phyloP scores from a whole-genome alignment of 495 filamentous ascomycete species.

The Hypomontagnella monticulosa region DNA sequence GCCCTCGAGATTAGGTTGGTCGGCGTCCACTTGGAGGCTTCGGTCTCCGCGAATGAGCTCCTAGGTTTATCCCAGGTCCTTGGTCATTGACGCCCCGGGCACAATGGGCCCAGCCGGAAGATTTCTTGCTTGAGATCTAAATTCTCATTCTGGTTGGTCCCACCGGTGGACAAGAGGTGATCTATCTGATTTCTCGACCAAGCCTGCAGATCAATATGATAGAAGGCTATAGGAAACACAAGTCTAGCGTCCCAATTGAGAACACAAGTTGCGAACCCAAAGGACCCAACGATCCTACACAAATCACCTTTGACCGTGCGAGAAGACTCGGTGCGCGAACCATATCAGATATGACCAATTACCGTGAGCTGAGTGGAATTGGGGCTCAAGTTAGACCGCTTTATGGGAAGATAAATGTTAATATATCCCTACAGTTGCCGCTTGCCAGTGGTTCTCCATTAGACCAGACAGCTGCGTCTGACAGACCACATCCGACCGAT shows the following conservation, averaged over 20 bases:
- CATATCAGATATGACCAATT: constrained; percentile 16
- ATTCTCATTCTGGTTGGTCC: constrained; percentile 20
- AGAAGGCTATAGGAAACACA: constrained; percentile 30
- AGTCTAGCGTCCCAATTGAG: constrained; percentile 27
- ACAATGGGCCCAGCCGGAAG: constrained; percentile 12
- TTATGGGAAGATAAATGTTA: constrained; percentile 7
- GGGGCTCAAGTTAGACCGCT: constrained; percentile 7
- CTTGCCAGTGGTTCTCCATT: constrained; percentile 3
- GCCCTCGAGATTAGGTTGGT: constrained; percentile 22
- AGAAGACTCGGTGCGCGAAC: constrained; percentile 27
- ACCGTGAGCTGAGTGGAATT: constrained; percentile 2
- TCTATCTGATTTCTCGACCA: constrained; percentile 34
- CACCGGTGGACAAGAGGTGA: constrained; percentile 27
- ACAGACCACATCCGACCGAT: background rate
- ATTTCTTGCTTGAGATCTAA: constrained; percentile 29
- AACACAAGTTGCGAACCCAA: constrained; percentile 18
- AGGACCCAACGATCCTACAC: constrained; percentile 16
- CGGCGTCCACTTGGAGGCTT: constrained; percentile 25
- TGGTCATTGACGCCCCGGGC: constrained; percentile 12
- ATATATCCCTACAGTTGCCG: background rate
- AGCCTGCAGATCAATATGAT: constrained; percentile 38
- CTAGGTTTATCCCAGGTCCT: constrained; percentile 15
- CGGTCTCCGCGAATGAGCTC: constrained; percentile 31
- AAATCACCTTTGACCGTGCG: constrained; percentile 15
- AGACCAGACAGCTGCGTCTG: background rate